Evolutionary conservation across 345 rosid genomes (phyloP).

Genomic region (Eucalyptus tenuipes): DNA sequence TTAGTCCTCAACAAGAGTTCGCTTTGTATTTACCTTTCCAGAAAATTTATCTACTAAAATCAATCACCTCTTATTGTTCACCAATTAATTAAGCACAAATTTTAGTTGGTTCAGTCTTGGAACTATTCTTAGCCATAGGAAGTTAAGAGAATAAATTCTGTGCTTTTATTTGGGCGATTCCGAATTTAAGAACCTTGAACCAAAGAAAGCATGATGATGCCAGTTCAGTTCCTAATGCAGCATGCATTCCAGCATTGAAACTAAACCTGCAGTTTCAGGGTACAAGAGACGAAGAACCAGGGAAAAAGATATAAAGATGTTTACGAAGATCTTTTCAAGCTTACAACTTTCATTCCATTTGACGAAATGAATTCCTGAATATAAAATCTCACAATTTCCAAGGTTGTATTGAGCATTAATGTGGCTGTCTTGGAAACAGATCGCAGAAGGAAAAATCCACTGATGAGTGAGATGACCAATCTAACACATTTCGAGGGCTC

Average conservation of each 20-base stretch:
- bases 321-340: neutral
- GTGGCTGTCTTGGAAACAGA: neutral
- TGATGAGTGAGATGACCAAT: neutral
- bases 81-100: neutral
- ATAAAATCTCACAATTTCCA: neutral
- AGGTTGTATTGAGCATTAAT: neutral
- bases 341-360: neutral
- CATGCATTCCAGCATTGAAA: neutral
- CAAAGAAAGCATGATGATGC: neutral
- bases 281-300: neutral
- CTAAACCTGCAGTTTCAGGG: neutral
- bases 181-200: neutral
- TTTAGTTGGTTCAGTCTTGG: neutral
- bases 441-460: neutral
- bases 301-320: neutral
- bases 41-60: neutral
- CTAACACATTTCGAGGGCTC: neutral
- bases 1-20: neutral
- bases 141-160: neutral
- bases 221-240: neutral
- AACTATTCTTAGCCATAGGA: neutral
- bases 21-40: neutral
- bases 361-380: neutral
- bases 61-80: neutral
- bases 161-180: neutral